These are phyloP conservation scores for Penicillium hesseltinei DNA, from an alignment of 2,329 filamentous ascomycete genomes.

Conservation along the genomic window DNA sequence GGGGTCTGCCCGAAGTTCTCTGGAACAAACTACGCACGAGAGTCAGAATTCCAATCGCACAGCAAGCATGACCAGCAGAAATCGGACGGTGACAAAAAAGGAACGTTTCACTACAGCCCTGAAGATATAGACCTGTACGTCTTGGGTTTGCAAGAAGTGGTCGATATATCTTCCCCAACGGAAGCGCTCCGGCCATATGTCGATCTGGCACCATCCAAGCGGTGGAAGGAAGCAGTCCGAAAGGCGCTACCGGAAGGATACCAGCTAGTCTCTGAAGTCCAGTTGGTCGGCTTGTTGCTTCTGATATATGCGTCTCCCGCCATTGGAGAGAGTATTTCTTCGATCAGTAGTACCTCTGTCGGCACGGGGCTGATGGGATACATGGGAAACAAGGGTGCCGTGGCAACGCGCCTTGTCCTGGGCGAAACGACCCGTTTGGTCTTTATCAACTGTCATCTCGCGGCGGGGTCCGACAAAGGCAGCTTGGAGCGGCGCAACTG, in stretches of 20 bases:
- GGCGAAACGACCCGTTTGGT: constrained; percentile 87
- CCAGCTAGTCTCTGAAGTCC: constrained; percentile 71
- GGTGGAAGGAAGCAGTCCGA: constrained; percentile 77
- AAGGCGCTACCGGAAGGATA: constrained; percentile 75
- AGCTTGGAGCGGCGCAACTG: constrained; percentile 82
- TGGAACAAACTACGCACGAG: constrained; percentile 41
- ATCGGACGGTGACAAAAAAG: constrained; percentile 46
- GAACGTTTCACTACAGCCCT: constrained; percentile 34
- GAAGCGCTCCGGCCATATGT: constrained; percentile 76
- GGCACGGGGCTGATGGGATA: constrained; percentile 90
- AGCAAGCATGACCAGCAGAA: constrained; percentile 46
- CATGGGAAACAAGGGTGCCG: constrained; percentile 93
- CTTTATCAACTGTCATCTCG: constrained; percentile 88
- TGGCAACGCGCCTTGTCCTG: constrained; percentile 75
- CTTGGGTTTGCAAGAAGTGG: constrained; percentile 85
- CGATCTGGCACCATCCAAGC: constrained; percentile 67
- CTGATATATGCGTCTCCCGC: constrained; percentile 81
- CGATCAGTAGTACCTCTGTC: constrained; percentile 77
- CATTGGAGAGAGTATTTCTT: constrained; percentile 70
- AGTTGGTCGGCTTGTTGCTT: constrained; percentile 80
- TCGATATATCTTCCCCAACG: constrained; percentile 75
- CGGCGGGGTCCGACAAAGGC: constrained; percentile 76
- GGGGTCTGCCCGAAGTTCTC: constrained; percentile 65
- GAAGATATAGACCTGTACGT: constrained; percentile 85
- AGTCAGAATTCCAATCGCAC: constrained; percentile 21